Evolutionary conservation across 257 asterid genomes (phyloP).

Genomic region (Asclepias syriaca): DNA sequence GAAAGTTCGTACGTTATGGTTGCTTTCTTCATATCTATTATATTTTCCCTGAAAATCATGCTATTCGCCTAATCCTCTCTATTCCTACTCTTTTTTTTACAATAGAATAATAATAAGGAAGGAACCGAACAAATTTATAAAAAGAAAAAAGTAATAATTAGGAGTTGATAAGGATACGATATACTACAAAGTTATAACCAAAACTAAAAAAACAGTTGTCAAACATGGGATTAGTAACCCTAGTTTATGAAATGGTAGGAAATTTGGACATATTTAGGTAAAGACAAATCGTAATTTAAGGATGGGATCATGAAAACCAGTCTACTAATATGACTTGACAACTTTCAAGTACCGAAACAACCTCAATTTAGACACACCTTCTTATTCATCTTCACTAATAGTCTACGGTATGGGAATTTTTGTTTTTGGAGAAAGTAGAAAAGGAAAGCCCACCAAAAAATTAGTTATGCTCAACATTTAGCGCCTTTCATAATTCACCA

Average conservation of each 20-base stretch:
- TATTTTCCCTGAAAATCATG: neutral
- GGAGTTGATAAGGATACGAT: too few relatives aligned
- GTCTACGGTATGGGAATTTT: too few relatives aligned
- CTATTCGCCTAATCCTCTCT: too few relatives aligned
- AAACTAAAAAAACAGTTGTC: too few relatives aligned
- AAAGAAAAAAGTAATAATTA: too few relatives aligned
- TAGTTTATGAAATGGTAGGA: too few relatives aligned
- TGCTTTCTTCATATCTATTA: neutral
- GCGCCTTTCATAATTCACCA: neutral
- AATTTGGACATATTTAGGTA: neutral
- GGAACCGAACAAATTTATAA: too few relatives aligned
- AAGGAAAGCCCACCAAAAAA: neutral
- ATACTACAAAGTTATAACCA: too few relatives aligned
- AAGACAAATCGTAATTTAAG: neutral
- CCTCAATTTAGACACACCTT: neutral
- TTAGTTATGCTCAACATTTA: neutral
- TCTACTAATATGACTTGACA: neutral
- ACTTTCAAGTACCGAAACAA: neutral
- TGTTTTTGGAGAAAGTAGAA: too few relatives aligned
- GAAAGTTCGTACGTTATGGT: neutral
- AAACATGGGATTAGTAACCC: neutral
- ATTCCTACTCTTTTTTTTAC: too few relatives aligned
- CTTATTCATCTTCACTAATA: neutral
- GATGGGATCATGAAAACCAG: neutral
- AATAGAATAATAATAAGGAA: too few relatives aligned